Evolutionary conservation across 305 asterid genomes (phyloP), one percentile per base, ranked within the genome.

Genomic region (Fraxinus latifolia): DNA sequence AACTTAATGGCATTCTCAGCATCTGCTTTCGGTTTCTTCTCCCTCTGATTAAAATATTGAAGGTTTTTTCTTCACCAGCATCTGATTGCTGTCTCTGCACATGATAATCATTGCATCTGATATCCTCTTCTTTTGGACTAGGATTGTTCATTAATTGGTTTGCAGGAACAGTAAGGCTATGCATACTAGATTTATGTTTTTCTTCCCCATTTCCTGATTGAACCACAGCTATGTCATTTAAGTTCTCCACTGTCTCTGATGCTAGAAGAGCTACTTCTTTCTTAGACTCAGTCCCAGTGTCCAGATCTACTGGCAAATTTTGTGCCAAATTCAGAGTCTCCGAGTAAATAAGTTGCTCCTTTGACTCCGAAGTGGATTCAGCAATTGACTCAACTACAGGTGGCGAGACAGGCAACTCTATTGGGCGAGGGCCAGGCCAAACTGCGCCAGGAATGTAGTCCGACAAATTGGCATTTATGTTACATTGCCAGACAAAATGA

Each of bases 1-100:
- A 87, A 90, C 98, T 96, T 55, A 93, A 80, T 17, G 99, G 99
- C 97, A 96, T 91, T 85, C 99, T 86, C 88, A 96, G 74, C 86
- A 92, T 90, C 89, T 96, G 99, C 87, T 89, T 96, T 71, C 88
- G 87, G 87, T 92, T 94, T 89, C 98, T 92, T 87, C 93, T 92
- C 84, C 98, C 98, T 88, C 90, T 92, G 55, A 94, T 91, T 88
- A 92, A 90, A 81, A 93, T 91, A 82, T 87, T 94, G 84, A 94
- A 91, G 58, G 98, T 94, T 86, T 87, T 93, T 81, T 92, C 99
- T 82, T 80, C 82, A 37, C 87, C 95, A 62, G 74, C 86, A 68
- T 86, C 81, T 58, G 27, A 27, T 80, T 82, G 91, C 88, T 84
- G 94, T 80, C 87, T 77, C 76, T 84, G 82, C 82, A 85, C 87